phyloP scores from a whole-genome alignment of 352 stramenopile genomes.

The Phytophthora litchii region DNA sequence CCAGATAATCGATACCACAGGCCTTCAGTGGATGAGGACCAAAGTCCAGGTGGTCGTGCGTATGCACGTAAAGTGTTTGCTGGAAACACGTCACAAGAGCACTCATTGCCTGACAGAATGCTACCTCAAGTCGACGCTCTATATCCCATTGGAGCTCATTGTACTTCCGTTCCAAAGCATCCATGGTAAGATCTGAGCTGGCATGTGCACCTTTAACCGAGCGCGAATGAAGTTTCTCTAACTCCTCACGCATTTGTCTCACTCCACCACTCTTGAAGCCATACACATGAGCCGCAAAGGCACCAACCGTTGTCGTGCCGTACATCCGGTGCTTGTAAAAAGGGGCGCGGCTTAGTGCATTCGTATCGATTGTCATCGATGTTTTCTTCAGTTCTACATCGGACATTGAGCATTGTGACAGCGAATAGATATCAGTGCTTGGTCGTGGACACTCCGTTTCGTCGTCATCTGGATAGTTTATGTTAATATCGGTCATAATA shows the following conservation, averaged over 20 bases:
- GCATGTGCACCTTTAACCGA: slow-evolving; percentile 61
- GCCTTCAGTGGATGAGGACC: slow-evolving; percentile 40
- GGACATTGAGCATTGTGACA: slow-evolving; percentile 1
- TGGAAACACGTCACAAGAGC: slow-evolving; percentile 87
- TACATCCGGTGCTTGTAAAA: slow-evolving; percentile 76
- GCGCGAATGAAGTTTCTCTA: slow-evolving; percentile 55
- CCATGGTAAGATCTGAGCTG: slow-evolving; percentile 74
- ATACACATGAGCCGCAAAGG: slow-evolving; percentile 86
- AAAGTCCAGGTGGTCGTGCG: slow-evolving; percentile 55
- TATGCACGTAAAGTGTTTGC: slow-evolving; percentile 83
- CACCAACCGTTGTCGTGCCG: slow-evolving; percentile 79
- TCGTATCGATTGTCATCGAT: slow-evolving; percentile 27
- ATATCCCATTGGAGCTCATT: slow-evolving; percentile 86
- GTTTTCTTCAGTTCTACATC: slow-evolving; percentile 14
- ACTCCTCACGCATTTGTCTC: slow-evolving; percentile 73
- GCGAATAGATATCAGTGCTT: slow-evolving; percentile 3
- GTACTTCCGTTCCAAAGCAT: slow-evolving; percentile 77
- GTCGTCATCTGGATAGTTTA: slow-evolving; percentile 11
- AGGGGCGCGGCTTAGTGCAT: slow-evolving; percentile 20
- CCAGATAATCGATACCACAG: slow-evolving; percentile 66
- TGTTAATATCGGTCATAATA: slow-evolving; percentile 14
- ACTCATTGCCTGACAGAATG: slow-evolving; percentile 84
- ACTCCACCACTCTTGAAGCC: slow-evolving; percentile 80
- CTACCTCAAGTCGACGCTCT: slow-evolving; percentile 80
- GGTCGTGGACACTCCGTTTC: slow-evolving; percentile 18